Percentiles rank a stretch among this genome's conserved stretches.
These are phyloP conservation scores for Phytophthora ramorum DNA, from an alignment of 352 stramenopile species.

Conservation along the genomic window DNA sequence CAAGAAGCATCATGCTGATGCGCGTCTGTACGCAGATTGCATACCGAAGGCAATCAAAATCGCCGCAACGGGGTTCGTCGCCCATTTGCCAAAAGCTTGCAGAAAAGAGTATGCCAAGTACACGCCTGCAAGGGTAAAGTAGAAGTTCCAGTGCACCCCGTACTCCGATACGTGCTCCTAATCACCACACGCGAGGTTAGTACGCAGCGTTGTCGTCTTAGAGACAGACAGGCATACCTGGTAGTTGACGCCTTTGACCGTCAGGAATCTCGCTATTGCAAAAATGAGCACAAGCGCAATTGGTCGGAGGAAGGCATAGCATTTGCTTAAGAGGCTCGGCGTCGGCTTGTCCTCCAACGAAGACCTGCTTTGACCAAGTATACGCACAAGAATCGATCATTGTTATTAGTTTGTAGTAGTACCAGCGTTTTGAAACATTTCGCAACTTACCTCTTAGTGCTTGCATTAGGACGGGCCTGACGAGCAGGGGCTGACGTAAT, in stretches of 20 bases:
- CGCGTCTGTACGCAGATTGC: background rate
- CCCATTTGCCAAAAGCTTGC: conserved; percentile 53
- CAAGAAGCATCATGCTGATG: background rate
- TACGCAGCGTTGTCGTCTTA: background rate
- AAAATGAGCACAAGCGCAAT: conserved; percentile 78
- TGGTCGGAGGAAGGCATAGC: conserved; percentile 72
- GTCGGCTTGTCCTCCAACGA: conserved; percentile 6
- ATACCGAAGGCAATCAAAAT: conserved; percentile 52
- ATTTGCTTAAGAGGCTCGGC: conserved; percentile 27
- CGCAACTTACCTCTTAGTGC: conserved; percentile 24
- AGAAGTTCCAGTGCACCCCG: conserved; percentile 99
- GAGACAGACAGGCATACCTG: conserved; percentile 45
- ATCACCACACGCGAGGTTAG: conserved; percentile 14
- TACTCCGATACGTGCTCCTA: conserved; percentile 98
- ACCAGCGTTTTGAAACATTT: too few relatives aligned
- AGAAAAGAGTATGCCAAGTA: conserved; percentile 78
- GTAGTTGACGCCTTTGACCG: conserved; percentile 88
- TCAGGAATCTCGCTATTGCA: conserved; percentile 73
- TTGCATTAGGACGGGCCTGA: conserved; percentile 38
- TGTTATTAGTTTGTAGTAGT: too few relatives aligned
- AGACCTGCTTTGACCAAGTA: conserved; percentile 9
- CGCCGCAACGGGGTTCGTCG: conserved; percentile 50
- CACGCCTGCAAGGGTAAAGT: conserved; percentile 95
- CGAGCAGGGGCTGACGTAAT: conserved; percentile 80
- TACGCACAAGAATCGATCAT: background rate